Percentiles rank a stretch among this genome's conserved stretches.
Evolutionary conservation across 495 filamentous ascomycete species (phyloP).

Genomic region (Lasiosphaeriaceae sp.): DNA sequence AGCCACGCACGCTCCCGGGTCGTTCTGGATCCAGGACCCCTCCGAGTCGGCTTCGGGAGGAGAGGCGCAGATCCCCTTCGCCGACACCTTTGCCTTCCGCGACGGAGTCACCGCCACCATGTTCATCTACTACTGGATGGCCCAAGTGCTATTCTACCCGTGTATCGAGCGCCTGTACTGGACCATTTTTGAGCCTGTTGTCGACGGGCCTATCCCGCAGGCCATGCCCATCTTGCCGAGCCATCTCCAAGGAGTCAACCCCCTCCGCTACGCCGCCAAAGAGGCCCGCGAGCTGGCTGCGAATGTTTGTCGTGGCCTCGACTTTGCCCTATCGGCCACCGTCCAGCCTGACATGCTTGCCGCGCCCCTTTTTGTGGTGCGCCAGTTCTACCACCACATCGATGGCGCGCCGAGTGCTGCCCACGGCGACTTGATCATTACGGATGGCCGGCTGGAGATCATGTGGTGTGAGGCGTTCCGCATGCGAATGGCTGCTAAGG

Average conservation of each 20-base stretch:
- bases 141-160: slow-evolving; percentile 36
- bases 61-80: slow-evolving; percentile 27
- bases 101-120: slow-evolving; percentile 29
- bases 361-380: slow-evolving; percentile 30
- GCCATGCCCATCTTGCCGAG: slow-evolving; percentile 2
- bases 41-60: neutral
- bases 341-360: slow-evolving; percentile 40
- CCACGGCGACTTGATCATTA: neutral
- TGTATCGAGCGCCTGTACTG: slow-evolving; percentile 34
- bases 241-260: slow-evolving; percentile 24
- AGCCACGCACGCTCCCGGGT: slow-evolving; percentile 6
- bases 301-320: slow-evolving; percentile 36
- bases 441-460: slow-evolving; percentile 32
- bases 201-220: slow-evolving; percentile 9
- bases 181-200: slow-evolving; percentile 31
- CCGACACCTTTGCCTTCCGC: slow-evolving; percentile 32
- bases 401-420: neutral
- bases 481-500: slow-evolving; percentile 17
- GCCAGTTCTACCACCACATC: slow-evolving; percentile 26
- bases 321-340: slow-evolving; percentile 30
- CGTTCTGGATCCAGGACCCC: slow-evolving; percentile 15
- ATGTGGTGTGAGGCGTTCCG: slow-evolving; percentile 41
- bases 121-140: slow-evolving; percentile 40
- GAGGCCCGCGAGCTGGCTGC: slow-evolving; percentile 30
- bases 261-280: slow-evolving; percentile 15